Base-by-base conservation (phyloP, 257 asterid genomes). In the Solanum sitiens region DNA sequence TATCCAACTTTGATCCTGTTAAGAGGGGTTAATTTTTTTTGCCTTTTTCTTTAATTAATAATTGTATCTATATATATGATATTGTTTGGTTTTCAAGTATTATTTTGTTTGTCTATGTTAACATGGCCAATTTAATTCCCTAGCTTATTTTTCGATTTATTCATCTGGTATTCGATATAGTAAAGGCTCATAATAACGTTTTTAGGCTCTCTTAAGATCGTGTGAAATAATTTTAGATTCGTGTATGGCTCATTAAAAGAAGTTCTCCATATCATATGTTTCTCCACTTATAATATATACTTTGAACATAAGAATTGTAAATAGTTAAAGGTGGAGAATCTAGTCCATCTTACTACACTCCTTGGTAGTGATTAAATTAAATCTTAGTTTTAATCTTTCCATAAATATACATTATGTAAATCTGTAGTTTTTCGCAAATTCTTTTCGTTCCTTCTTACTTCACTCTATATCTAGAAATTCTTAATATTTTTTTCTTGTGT, bases 1-100 rank as follows among this genome's bases (percentile, higher is more conserved):
- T 96, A 27, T 82, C 98, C 89, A 96, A 94, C 94, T 96, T 96
- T 65, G 99, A 95, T 83, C 99, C 98, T 33, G 98, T 96, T 88
- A 96, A 93, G 92, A 86, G 98, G 89, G 70, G 87, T 93, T 96
- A 94, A 95, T 73, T 10, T 73, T 20, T 37, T 75, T 16, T 74
- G 76, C 76, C 50, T 32, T 32, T 32, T 32, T 20, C 80, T 75
- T 75, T 75, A 3, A 35, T 18, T 35, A 23, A 20, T 35, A 23
- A 20, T 39, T 39, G 56, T 75, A 75, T 75, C 33, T 75, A 39
- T 16, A 21, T 16, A 21, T 74, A 10, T 39, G 32, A 39, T 75
- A 35, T 73, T 35, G 47, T 73, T 73, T 73, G 80, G 11, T 35
- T 73, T 73, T 73, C 80, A 73, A 18, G 80, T 73, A 73, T 73